Percentiles rank a stretch among this genome's conserved stretches.
Evolutionary conservation across 352 stramenopile genomes (phyloP).

Genomic region (Peronospora belbahrii): DNA sequence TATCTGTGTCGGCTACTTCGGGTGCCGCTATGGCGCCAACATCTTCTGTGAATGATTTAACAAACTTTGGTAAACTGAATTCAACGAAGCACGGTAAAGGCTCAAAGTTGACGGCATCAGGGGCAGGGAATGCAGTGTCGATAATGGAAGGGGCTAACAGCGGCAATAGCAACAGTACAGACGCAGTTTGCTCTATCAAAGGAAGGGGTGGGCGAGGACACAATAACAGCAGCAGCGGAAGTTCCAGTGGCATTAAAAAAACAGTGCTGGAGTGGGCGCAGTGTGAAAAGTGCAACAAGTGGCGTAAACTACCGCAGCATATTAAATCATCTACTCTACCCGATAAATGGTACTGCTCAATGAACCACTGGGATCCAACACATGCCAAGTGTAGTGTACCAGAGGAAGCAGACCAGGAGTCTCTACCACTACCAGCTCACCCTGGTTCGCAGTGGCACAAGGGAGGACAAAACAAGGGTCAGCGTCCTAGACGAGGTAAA

Average conservation of each 20-base stretch:
- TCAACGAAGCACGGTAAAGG: slow-evolving; percentile 24
- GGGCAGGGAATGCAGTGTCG: slow-evolving; percentile 3
- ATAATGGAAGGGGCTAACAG: slow-evolving; percentile 8
- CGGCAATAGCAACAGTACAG: neutral
- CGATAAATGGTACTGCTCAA: slow-evolving; percentile 94
- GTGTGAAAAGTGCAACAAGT: slow-evolving; percentile 95
- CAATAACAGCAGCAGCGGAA: slow-evolving; percentile 1
- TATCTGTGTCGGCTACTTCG: slow-evolving; percentile 6
- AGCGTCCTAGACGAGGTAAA: slow-evolving; percentile 52
- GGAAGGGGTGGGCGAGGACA: slow-evolving; percentile 16
- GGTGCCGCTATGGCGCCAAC: slow-evolving; percentile 7
- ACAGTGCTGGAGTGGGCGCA: slow-evolving; percentile 91
- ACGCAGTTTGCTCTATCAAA: slow-evolving; percentile 8
- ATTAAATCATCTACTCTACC: slow-evolving; percentile 90
- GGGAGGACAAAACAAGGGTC: slow-evolving; percentile 26
- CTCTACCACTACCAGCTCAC: slow-evolving; percentile 32
- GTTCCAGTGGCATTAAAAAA: slow-evolving; percentile 44
- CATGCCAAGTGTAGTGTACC: slow-evolving; percentile 62
- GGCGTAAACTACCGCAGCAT: slow-evolving; percentile 88
- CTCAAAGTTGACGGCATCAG: slow-evolving; percentile 10
- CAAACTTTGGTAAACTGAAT: slow-evolving; percentile 8
- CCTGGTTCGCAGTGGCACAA: slow-evolving; percentile 55
- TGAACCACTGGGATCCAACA: slow-evolving; percentile 92
- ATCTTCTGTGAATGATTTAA: slow-evolving; percentile 14
- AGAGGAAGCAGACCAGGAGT: slow-evolving; percentile 75